Base-by-base conservation (phyloP, 1,284 basidiomycete species). In the Moesziomyces globuligerus region DNA sequence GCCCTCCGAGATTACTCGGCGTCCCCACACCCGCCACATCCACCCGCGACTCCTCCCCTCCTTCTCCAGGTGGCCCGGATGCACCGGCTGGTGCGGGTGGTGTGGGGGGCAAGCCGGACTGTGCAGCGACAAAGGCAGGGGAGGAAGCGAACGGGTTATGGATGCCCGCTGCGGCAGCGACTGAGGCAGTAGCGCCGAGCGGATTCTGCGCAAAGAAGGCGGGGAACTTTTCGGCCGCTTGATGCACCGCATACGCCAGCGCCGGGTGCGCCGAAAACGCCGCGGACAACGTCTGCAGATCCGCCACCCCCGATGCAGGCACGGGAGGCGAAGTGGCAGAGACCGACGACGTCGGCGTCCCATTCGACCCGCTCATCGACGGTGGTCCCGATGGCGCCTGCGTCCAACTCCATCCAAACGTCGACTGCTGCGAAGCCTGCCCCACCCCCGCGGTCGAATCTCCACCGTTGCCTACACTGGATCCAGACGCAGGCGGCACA, bases 131-230 rank as follows among this genome's bases (percentile, higher is more conserved):
- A 34, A 46, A 39, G 1, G 39, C 46, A 9, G 28, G 13, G 13
- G 18, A 23, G 3, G 46, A 8, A 4, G 28, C 60, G 10, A 70
- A 70, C 7, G 67, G 67, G 29, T 48, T 49, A 7, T 54, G 55
- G 6, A 70, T 64, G 6, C 67, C 67, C 18, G 67, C 67, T 1
- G 67, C 67, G 0, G 67, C 67, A 3, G 67, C 67, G 2, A 70
- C 67, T 6, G 44, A 48, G 10, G 67, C 67, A 0, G 60, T 70
- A 1, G 67, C 67, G 11, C 59, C 67, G n/a, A 70, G 24, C 7
- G 67, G 67, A n/a, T 70, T 49, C 41, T 70, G 67, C 8, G 67
- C 67, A 20, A 70, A 70, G 42, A 59, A 70, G 2, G 60, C 67
- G 3, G 67, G 67, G 41, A 55, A 70, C 56, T 70, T 70, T 29